Conservation (phyloP, 2,329 filamentous ascomycete genomes). For the Capronia epimyces region DNA sequence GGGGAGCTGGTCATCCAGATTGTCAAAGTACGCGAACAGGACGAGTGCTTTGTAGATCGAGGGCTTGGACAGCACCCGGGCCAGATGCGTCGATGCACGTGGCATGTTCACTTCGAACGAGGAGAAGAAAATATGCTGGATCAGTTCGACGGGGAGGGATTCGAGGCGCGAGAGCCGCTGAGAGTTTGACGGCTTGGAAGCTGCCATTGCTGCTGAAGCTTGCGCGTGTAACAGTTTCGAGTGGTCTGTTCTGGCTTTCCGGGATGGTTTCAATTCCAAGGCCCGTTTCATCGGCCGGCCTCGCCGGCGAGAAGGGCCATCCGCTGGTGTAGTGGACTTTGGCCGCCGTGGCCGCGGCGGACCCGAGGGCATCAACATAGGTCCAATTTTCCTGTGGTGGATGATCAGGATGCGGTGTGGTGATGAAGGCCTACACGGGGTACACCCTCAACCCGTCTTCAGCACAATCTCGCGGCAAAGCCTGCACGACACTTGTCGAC, state of each 20-base stretch:
- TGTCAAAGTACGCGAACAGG: conserved; percentile 39
- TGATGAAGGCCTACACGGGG: no score
- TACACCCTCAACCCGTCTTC: no score
- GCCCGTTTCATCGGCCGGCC: conserved; percentile 24
- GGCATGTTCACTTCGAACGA: conserved; percentile 44
- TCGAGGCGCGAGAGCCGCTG: conserved; percentile 38
- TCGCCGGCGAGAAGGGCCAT: background rate
- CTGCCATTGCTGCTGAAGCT: background rate
- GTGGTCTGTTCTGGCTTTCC: conserved; percentile 12
- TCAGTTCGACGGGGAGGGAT: conserved; percentile 39
- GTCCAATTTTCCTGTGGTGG: no score
- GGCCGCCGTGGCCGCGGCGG: background rate
- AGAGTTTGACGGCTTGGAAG: background rate
- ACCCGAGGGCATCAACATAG: conserved; percentile 11
- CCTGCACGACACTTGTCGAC: no score
- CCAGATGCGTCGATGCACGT: conserved; percentile 39
- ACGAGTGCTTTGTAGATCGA: conserved; percentile 40
- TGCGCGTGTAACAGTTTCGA: conserved; percentile 8
- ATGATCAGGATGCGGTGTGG: no score
- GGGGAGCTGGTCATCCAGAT: conserved; percentile 31
- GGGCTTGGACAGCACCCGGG: conserved; percentile 37
- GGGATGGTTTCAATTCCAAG: conserved; percentile 16
- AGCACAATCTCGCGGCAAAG: no score
- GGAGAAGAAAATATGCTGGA: conserved; percentile 49
- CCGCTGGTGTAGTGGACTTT: background rate